These are phyloP conservation scores for Kalanchoe fedtschenkoi DNA, from an alignment of 164 flowering plant genomes.

Conservation along the genomic window DNA sequence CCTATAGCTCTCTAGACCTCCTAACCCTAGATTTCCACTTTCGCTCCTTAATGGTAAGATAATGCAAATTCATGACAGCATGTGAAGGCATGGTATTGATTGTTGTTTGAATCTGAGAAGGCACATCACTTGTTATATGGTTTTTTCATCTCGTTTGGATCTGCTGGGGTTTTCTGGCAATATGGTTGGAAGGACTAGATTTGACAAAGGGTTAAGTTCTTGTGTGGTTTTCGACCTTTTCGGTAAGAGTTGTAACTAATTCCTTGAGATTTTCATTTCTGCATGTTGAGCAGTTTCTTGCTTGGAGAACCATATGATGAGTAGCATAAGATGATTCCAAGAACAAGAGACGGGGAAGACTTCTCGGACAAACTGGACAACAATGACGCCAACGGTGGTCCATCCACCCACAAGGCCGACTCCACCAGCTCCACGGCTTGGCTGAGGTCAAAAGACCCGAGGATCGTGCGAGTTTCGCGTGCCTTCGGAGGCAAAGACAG, in stretches of 20 bases:
- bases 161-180: no score
- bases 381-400: neutral
- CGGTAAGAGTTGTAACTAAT: neutral
- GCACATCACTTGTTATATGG: no score
- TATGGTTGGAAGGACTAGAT: no score
- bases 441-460: conserved; percentile 56
- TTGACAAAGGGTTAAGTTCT: no score
- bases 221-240: neutral
- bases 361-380: conserved; percentile 2
- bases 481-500: conserved; percentile 81
- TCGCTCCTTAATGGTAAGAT: neutral
- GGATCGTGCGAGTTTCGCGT: conserved; percentile 66
- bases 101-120: no score
- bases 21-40: conserved; percentile 1
- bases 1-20: no score
- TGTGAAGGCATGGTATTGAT: no score
- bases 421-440: conserved; percentile 38
- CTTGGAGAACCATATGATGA: conserved; percentile 2
- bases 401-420: conserved; percentile 19
- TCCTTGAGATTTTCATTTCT: neutral
- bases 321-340: conserved; percentile 6
- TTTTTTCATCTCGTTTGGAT: no score
- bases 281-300: neutral
- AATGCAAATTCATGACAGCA: neutral
- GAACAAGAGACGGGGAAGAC: conserved; percentile 3